Evolutionary conservation across 1,139 yeast species (phyloP), one percentile per base, ranked within the genome.

Genomic region (Scheffersomyces cryptocercus): DNA sequence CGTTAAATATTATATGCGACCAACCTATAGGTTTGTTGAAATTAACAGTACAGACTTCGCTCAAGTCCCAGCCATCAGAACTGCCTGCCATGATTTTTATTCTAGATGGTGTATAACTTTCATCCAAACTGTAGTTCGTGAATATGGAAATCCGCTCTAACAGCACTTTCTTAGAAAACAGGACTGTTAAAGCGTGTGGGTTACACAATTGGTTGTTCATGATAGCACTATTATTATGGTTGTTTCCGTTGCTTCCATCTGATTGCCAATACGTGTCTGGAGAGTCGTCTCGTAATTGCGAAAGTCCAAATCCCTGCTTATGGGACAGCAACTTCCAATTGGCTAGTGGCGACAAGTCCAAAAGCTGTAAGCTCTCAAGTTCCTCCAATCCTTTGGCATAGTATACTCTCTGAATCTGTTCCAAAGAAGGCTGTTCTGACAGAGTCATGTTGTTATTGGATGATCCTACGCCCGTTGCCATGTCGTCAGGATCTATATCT

Each of bases 221-320:
- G 15, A 62, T 53, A 11, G 68, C 58, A 42, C 46, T 49, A 32
- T 54, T 46, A 39, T 41, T 48, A 8, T 52, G 51, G 37, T 56
- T 61, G 35, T 58, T 55, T 3, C 69, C 75, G 47, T 65, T 29
- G 47, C 73, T 70, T 2, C 98, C 99, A 62, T 95, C 99, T 41
- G 96, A 87, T 62, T 95, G 99, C 99, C 99, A 95, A 61, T 75
- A 91, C 3, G 84, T 69, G 35, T 77, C 75, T 0, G 95, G 87
- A 13, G 83, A 78, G 56, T 88, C 95, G 42, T 87, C 89, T 29
- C 95, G 69, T 9, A 93, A 70, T 52, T 85, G 85, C 16, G 68
- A 68, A 10, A 89, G 73, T 0, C 95, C 95, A 54, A 73, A 82
- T 0, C 93, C 95, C 15, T 77, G 78, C 54, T 91, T 93, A 55